These are phyloP conservation scores for Kockovaella imperatae DNA, from an alignment of 768 basidiomycete genomes.

Conservation along the genomic window DNA sequence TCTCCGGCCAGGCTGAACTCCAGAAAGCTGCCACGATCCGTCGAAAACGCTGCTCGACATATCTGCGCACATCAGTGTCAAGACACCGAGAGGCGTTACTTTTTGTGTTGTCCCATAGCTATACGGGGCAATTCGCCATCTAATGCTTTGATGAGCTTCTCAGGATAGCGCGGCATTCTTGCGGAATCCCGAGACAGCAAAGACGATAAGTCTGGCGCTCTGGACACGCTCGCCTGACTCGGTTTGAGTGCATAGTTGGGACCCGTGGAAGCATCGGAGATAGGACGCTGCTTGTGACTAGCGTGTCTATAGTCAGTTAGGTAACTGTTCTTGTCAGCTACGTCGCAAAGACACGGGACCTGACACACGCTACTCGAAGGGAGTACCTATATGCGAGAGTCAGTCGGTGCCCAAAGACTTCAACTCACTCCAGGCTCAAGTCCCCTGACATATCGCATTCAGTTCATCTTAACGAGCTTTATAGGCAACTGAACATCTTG, in stretches of 20 bases:
- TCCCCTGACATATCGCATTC: constrained; percentile 1
- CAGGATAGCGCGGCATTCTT: constrained; percentile 85
- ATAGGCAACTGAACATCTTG: too few relatives aligned
- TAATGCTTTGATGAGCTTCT: constrained; percentile 82
- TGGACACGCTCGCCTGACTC: constrained; percentile 8
- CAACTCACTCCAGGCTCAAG: constrained; percentile 13
- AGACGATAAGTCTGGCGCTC: constrained; percentile 21
- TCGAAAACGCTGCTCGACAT: constrained; percentile 80
- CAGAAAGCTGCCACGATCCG: constrained; percentile 89
- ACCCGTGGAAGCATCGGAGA: constrained; percentile 12
- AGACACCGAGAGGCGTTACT: constrained; percentile 48
- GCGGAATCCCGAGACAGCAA: constrained; percentile 22
- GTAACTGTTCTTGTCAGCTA: too few relatives aligned
- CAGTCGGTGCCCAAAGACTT: background rate
- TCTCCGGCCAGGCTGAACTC: constrained; percentile 68
- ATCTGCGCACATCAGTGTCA: constrained; percentile 49
- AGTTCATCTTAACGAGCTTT: too few relatives aligned
- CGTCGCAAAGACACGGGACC: background rate
- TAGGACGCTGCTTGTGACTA: constrained; percentile 2
- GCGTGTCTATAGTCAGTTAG: too few relatives aligned
- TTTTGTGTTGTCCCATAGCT: constrained; percentile 83
- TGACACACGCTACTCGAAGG: constrained; percentile 29
- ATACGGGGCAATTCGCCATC: constrained; percentile 85
- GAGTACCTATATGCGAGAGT: constrained; percentile 13
- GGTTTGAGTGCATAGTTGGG: too few relatives aligned